Base-by-base conservation (phyloP, 2,329 filamentous ascomycete species). In the Geosmithia flava region DNA sequence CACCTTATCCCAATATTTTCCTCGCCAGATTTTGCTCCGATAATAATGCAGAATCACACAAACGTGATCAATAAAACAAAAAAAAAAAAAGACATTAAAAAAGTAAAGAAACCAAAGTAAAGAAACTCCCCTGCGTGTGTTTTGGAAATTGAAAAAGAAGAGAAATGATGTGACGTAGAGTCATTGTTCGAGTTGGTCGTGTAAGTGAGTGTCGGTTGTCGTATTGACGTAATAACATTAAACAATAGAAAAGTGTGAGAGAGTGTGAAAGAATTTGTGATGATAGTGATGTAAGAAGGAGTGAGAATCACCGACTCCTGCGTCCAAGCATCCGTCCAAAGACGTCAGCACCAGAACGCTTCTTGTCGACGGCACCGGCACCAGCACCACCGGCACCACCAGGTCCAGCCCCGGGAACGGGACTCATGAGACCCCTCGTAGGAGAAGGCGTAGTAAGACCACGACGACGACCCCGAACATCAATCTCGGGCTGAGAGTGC, bases 291-390 rank as follows among this genome's bases (percentile, higher is more conserved):
- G 27, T 7, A 11, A 37, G 11, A 37, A 37, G 29, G 7, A 30
- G 29, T 23, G 3, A 42, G 11, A 37, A 10, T 7, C 19, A 44
- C n/a, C 47, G 20, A 27, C 47, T 62, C 29, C 59, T 58, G 17
- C 64, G 57, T 17, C 65, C 63, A 16, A 68, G 55, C 52, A 70
- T 62, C 19, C 65, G 59, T 20, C 62, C 63, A 45, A 68, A 58
- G 5, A 68, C 59, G 46, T 66, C 65, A 27, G 54, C 55, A 30
- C 56, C 61, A 48, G 54, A 56, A 39, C 60, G 57, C 51, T 62
- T 64, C 11, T 55, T 55, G 7, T 47, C 52, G 6, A 49, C 42
- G 15, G 49, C 23, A 17, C 47, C 43, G 33, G 51, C 50, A 7
- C 20, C 37, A 42, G 43, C 46, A 13, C 57, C 53, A 40, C 56